Percentiles rank a stretch among this genome's conserved stretches.
Conservation (phyloP, 352 stramenopile genomes). For the Globisporangium echinulatum region DNA sequence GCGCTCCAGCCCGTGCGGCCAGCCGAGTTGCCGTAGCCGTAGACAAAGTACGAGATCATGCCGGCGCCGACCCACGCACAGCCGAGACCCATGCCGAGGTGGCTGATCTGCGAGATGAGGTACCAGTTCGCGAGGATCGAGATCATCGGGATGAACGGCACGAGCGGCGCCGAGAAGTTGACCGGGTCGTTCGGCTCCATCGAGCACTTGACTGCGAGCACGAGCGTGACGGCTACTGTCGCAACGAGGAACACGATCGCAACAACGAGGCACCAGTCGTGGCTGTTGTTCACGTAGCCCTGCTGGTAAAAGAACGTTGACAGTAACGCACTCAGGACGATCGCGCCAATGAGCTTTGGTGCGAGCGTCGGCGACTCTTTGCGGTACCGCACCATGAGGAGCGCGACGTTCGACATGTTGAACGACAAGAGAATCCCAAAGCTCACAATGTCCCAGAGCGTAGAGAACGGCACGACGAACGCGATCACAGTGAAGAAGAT, state of each 20-base stretch:
- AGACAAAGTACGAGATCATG: slow-evolving; percentile 71
- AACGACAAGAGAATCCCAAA: slow-evolving; percentile 88
- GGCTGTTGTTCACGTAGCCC: slow-evolving; percentile 48
- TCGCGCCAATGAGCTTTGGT: slow-evolving; percentile 32
- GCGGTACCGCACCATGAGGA: slow-evolving; percentile 69
- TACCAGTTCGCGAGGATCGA: slow-evolving; percentile 68
- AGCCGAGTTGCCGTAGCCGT: slow-evolving; percentile 63
- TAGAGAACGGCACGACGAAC: slow-evolving; percentile 69
- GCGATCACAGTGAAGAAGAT: slow-evolving; percentile 61
- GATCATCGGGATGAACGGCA: slow-evolving; percentile 56
- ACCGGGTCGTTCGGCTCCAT: slow-evolving; percentile 36
- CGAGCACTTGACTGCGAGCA: slow-evolving; percentile 53
- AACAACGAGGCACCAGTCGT: slow-evolving; percentile 25
- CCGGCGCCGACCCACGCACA: slow-evolving; percentile 47
- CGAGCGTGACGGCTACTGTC: slow-evolving; percentile 19
- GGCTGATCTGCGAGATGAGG: slow-evolving; percentile 51
- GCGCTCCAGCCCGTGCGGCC: slow-evolving; percentile 55
- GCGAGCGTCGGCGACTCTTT: slow-evolving; percentile 41
- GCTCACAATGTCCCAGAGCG: slow-evolving; percentile 84
- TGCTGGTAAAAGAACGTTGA: slow-evolving; percentile 64
- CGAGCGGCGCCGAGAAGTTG: slow-evolving; percentile 56
- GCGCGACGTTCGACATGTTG: slow-evolving; percentile 73
- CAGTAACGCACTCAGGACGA: slow-evolving; percentile 33
- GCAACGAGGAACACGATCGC: slow-evolving; percentile 45
- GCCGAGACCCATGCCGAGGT: slow-evolving; percentile 41